Conservation (phyloP, 148 eudicot species). For the Fagopyrum tataricum region DNA sequence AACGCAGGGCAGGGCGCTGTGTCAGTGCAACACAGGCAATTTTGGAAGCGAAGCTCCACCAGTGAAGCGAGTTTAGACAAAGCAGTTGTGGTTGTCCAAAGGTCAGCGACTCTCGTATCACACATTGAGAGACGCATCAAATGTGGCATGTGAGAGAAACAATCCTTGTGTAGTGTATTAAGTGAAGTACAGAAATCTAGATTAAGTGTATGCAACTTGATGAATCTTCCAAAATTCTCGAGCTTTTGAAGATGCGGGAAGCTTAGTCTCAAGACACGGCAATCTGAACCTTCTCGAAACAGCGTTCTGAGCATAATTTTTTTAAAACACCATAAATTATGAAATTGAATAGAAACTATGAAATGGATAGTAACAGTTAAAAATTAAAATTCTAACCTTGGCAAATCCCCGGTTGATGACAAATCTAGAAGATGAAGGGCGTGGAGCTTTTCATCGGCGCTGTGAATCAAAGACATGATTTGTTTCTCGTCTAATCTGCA, state of each 20-base stretch:
- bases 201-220: slow-evolving; percentile 47
- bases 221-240: slow-evolving; percentile 41
- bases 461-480: slow-evolving; percentile 36
- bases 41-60: slow-evolving; percentile 60
- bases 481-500: slow-evolving; percentile 33
- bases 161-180: slow-evolving; percentile 41
- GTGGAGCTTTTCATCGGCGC: slow-evolving; percentile 37
- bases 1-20: slow-evolving; percentile 47
- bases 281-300: slow-evolving; percentile 38
- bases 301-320: slow-evolving; percentile 32
- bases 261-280: slow-evolving; percentile 44
- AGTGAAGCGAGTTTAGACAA: slow-evolving; percentile 52
- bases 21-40: slow-evolving; percentile 51
- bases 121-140: slow-evolving; percentile 61
- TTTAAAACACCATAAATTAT: not conserved
- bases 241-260: slow-evolving; percentile 41
- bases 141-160: slow-evolving; percentile 56
- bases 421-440: slow-evolving; percentile 39
- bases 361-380: not conserved
- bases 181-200: slow-evolving; percentile 64
- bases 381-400: slow-evolving; percentile 28
- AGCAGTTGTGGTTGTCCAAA: slow-evolving; percentile 52
- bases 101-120: slow-evolving; percentile 46
- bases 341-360: not conserved
- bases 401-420: slow-evolving; percentile 37